Conservation (phyloP, 331 rosid genomes). For the Saraca asoca region DNA sequence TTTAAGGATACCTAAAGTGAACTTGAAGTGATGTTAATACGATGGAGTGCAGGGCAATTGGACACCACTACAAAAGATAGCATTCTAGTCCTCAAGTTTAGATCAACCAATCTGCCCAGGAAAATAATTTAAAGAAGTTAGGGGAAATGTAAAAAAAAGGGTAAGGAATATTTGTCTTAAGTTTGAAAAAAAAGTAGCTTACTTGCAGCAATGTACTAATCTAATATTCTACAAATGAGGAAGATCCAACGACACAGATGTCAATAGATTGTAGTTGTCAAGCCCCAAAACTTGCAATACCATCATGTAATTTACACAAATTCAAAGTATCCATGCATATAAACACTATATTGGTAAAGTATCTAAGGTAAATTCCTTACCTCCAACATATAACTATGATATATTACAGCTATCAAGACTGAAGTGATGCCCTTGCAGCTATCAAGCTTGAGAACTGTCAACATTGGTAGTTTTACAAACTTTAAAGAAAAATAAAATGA, state of each 20-base stretch:
- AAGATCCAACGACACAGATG: too few species aligned
- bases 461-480: slow-evolving; percentile 84
- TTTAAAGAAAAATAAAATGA: slow-evolving; percentile 47
- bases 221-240: slow-evolving; percentile 82
- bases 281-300: slow-evolving; percentile 88
- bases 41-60: slow-evolving; percentile 83
- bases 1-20: too few species aligned
- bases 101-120: slow-evolving; percentile 70
- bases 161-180: too few species aligned
- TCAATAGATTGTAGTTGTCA: slow-evolving; percentile 84
- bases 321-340: slow-evolving; percentile 19
- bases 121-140: slow-evolving; percentile 18
- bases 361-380: slow-evolving; percentile 43
- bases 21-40: slow-evolving; percentile 87
- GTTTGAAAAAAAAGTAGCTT: slow-evolving; percentile 36
- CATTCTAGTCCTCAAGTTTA: slow-evolving; percentile 65
- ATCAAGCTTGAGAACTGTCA: slow-evolving; percentile 85
- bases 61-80: slow-evolving; percentile 84
- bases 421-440: slow-evolving; percentile 97
- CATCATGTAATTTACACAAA: slow-evolving; percentile 30
- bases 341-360: slow-evolving; percentile 18
- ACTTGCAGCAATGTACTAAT: slow-evolving; percentile 98
- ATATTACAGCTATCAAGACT: slow-evolving; percentile 92
- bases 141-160: too few species aligned
- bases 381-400: too few species aligned